These are phyloP conservation scores for Russula dissimulans DNA, from an alignment of 768 basidiomycete genomes.

Conservation along the genomic window DNA sequence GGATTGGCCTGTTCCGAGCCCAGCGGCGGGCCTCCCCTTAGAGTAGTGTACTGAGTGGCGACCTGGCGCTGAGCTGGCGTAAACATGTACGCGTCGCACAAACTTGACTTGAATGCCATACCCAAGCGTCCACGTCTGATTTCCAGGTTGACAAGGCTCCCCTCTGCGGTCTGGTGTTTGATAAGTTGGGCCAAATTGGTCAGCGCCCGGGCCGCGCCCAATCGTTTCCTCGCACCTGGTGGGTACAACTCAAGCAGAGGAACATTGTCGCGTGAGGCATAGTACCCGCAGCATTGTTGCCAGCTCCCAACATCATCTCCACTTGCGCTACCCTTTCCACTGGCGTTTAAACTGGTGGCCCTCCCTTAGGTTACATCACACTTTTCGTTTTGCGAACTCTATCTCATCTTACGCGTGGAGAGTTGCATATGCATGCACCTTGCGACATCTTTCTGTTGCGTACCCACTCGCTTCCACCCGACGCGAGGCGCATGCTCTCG, in stretches of 20 bases:
- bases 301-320: slow-evolving; percentile 25
- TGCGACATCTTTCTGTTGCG: slow-evolving; percentile 45
- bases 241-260: slow-evolving; percentile 28
- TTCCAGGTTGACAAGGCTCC: not conserved
- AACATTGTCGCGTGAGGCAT: slow-evolving; percentile 24
- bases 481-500: slow-evolving; percentile 34
- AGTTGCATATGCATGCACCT: slow-evolving; percentile 57
- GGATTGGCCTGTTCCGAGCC: too few species aligned
- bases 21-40: too few species aligned
- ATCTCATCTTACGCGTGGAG: slow-evolving; percentile 28
- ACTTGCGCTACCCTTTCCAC: slow-evolving; percentile 20
- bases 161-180: too few species aligned
- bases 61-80: too few species aligned
- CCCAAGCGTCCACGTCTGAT: not conserved
- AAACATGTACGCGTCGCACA: too few species aligned
- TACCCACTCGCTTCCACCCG: slow-evolving; percentile 44
- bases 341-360: slow-evolving; percentile 63
- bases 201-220: not conserved
- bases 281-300: slow-evolving; percentile 38
- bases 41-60: too few species aligned
- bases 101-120: not conserved
- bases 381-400: not conserved
- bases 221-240: slow-evolving; percentile 44
- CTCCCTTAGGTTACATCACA: slow-evolving; percentile 43
- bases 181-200: too few species aligned